Evolutionary conservation across 768 basidiomycete species (phyloP).

Genomic region (Neoboletus brunneissimus): DNA sequence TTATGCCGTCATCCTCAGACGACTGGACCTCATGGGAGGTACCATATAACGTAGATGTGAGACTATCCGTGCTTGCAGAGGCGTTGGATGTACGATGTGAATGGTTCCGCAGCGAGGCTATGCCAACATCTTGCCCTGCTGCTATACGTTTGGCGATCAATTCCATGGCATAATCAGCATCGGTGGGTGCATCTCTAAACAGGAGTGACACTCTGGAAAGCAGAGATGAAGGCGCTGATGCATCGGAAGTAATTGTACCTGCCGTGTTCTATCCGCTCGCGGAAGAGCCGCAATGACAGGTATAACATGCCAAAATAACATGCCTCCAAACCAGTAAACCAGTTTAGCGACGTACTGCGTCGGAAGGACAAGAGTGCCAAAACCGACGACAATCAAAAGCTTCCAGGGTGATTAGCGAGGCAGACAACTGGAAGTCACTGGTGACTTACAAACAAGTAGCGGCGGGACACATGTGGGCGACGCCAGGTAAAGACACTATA

Average conservation of each 20-base stretch:
- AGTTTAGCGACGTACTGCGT: constrained; percentile 49
- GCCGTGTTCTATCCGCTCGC: constrained; percentile 46
- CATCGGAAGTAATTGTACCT: constrained; percentile 11
- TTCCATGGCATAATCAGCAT: constrained; percentile 69
- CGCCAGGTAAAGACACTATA: constrained; percentile 69
- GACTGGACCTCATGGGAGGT: background rate
- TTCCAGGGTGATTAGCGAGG: constrained; percentile 5
- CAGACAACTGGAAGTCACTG: background rate
- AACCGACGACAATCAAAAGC: constrained; percentile 40
- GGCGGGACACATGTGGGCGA: constrained; percentile 45
- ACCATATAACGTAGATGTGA: background rate
- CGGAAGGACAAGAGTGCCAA: constrained; percentile 46
- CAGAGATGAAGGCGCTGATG: background rate
- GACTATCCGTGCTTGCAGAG: constrained; percentile 9
- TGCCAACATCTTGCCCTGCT: constrained; percentile 48
- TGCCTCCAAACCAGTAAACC: constrained; percentile 44
- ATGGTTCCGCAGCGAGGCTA: constrained; percentile 25
- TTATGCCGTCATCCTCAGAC: constrained; percentile 26
- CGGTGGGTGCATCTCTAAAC: constrained; percentile 57
- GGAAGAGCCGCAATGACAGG: constrained; percentile 56
- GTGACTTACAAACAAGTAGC: constrained; percentile 46
- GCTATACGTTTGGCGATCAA: constrained; percentile 60
- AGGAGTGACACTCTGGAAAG: constrained; percentile 43
- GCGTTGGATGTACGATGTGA: constrained; percentile 15
- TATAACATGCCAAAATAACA: constrained; percentile 60